Conservation (phyloP, 805 yeast genomes). For the Cyberlindnera maritima region DNA sequence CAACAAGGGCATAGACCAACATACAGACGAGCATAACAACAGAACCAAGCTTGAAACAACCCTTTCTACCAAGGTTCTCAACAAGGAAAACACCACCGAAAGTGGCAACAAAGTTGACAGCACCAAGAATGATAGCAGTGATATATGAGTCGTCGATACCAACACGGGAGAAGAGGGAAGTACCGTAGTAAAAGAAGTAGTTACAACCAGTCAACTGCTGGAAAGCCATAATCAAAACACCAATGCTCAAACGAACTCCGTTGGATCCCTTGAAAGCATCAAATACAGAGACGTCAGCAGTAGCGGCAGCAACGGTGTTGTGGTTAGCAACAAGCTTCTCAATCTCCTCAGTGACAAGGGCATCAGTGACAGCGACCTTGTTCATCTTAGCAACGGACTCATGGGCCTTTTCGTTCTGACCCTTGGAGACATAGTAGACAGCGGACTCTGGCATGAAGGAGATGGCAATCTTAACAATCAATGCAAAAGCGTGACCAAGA, state of each 20-base stretch:
- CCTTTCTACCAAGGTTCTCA: slow-evolving; percentile 54
- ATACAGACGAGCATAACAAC: slow-evolving; percentile 54
- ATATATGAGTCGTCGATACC: slow-evolving; percentile 55
- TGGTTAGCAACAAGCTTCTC: slow-evolving; percentile 42
- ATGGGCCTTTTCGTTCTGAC: slow-evolving; percentile 51
- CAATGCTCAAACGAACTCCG: slow-evolving; percentile 49
- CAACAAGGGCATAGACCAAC: slow-evolving; percentile 59
- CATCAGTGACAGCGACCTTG: slow-evolving; percentile 43
- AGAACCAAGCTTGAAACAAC: slow-evolving; percentile 48
- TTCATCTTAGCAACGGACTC: slow-evolving; percentile 51
- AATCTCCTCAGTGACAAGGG: slow-evolving; percentile 45
- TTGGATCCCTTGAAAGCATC: slow-evolving; percentile 43
- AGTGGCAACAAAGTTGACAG: slow-evolving; percentile 55
- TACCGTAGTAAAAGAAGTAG: slow-evolving; percentile 66
- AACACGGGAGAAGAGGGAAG: slow-evolving; percentile 57
- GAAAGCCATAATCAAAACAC: slow-evolving; percentile 56
- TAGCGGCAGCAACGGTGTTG: slow-evolving; percentile 49
- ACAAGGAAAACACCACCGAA: slow-evolving; percentile 50
- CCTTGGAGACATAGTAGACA: slow-evolving; percentile 45
- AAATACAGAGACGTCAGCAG: slow-evolving; percentile 46
- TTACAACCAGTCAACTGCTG: slow-evolving; percentile 65
- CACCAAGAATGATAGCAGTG: slow-evolving; percentile 58
- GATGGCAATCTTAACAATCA: slow-evolving; percentile 41
- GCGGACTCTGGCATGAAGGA: slow-evolving; percentile 69
- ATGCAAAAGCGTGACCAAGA: slow-evolving; percentile 41